Evolutionary conservation across 2,329 filamentous ascomycete genomes (phyloP).

Genomic region (Elsinoe australis): DNA sequence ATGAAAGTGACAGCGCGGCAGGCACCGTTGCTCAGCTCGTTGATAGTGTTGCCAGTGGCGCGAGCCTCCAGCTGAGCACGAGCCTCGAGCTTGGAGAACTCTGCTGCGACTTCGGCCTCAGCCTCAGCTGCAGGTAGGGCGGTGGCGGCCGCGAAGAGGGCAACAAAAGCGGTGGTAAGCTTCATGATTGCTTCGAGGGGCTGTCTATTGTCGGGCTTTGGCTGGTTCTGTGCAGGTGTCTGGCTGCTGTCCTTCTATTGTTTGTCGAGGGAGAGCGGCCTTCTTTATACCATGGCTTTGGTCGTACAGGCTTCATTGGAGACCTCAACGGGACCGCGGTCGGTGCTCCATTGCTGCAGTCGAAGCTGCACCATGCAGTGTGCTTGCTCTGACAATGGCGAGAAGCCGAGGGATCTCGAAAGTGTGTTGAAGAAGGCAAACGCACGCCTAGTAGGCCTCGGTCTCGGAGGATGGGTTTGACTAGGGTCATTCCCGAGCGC

Average conservation of each 20-base stretch:
- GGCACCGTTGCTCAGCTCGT: slow-evolving; percentile 21
- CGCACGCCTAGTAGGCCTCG: not conserved
- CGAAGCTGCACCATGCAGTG: not conserved
- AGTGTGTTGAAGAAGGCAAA: not conserved
- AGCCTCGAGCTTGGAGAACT: slow-evolving; percentile 9
- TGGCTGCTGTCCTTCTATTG: not conserved
- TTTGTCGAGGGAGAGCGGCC: no score
- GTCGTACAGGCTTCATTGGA: not conserved
- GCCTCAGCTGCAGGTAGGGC: slow-evolving; percentile 2
- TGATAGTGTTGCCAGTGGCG: slow-evolving; percentile 19
- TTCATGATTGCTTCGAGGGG: not conserved
- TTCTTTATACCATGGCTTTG: not conserved
- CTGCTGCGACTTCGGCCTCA: slow-evolving; percentile 2
- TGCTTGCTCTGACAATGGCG: not conserved
- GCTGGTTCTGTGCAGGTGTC: not conserved
- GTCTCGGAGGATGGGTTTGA: slow-evolving; percentile 5
- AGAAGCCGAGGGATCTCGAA: slow-evolving; percentile 7
- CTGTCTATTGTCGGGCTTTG: not conserved
- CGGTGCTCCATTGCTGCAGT: not conserved
- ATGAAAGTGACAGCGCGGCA: slow-evolving; percentile 46
- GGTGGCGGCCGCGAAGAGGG: slow-evolving; percentile 9
- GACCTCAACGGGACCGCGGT: not conserved
- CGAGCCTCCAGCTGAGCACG: slow-evolving; percentile 17
- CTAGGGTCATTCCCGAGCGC: not conserved
- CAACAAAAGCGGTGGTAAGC: slow-evolving; percentile 7